Conservation (phyloP, 495 filamentous ascomycete species). For the Terfezia claveryi region DNA sequence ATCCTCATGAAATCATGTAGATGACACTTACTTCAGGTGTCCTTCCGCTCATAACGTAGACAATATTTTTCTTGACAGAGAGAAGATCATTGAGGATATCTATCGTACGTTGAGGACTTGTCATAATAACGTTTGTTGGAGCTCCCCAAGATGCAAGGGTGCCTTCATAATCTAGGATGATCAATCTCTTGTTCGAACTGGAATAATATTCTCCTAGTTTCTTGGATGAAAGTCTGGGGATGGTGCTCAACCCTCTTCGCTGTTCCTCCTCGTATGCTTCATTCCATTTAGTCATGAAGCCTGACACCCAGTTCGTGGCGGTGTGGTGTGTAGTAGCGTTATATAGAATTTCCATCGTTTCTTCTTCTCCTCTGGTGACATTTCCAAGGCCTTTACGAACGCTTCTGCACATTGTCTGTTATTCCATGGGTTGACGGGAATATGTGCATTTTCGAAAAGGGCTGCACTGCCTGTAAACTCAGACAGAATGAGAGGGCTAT, state of each 20-base stretch:
- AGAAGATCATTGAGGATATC: conserved; percentile 59
- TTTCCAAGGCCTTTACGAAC: conserved; percentile 58
- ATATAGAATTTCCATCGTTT: conserved; percentile 50
- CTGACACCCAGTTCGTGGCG: conserved; percentile 58
- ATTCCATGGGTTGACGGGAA: conserved; percentile 86
- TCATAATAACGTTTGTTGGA: conserved; percentile 54
- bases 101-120: conserved; percentile 62
- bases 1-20: not conserved
- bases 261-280: conserved; percentile 63
- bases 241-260: conserved; percentile 55
- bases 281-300: conserved; percentile 43
- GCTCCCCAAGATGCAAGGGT: conserved; percentile 71
- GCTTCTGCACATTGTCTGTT: conserved; percentile 66
- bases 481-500: conserved; percentile 70
- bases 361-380: conserved; percentile 47
- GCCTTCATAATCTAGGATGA: conserved; percentile 82
- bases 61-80: conserved; percentile 52
- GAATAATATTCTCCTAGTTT: conserved; percentile 41
- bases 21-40: conserved; percentile 33
- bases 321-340: conserved; percentile 57
- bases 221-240: conserved; percentile 55
- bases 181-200: conserved; percentile 40
- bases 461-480: conserved; percentile 85
- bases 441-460: conserved; percentile 51
- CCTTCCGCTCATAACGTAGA: conserved; percentile 80